A percentile compares a stretch with the other conserved stretches of the same genome.
Evolutionary conservation across 768 basidiomycete species (phyloP).

Genomic region (Tephrocybe sp.): DNA sequence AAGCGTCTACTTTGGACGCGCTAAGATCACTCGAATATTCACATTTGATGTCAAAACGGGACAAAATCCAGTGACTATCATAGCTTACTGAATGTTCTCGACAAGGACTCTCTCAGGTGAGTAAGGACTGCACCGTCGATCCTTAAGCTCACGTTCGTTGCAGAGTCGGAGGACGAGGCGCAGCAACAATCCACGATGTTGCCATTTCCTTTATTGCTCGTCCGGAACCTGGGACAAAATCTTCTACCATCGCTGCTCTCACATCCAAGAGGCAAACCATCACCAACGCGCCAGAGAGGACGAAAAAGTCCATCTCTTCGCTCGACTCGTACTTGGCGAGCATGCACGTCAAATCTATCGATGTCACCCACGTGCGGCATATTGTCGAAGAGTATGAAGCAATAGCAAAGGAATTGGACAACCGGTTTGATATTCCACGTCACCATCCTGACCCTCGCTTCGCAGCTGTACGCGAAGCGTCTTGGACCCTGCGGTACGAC

Average conservation of each 20-base stretch:
- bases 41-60: conserved; percentile 37
- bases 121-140: background rate
- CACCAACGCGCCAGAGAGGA: conserved; percentile 30
- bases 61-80: conserved; percentile 39
- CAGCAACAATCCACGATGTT: conserved; percentile 48
- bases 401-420: conserved; percentile 33
- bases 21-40: conserved; percentile 42
- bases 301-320: conserved; percentile 24
- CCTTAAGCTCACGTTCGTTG: background rate
- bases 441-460: too few relatives aligned
- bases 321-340: conserved; percentile 36
- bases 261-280: conserved; percentile 22
- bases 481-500: conserved; percentile 38
- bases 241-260: conserved; percentile 26
- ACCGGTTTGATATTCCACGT: conserved; percentile 9
- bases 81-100: conserved; percentile 36
- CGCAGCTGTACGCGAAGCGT: conserved; percentile 10
- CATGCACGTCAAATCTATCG: conserved; percentile 31
- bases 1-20: conserved; percentile 42
- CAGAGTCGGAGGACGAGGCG: conserved; percentile 45
- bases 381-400: conserved; percentile 34
- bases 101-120: conserved; percentile 40
- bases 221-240: conserved; percentile 21
- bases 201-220: conserved; percentile 26
- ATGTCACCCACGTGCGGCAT: conserved; percentile 24